Percentiles rank a stretch among this genome's conserved stretches.
These are phyloP conservation scores for Hypoxylon sp. DNA, from an alignment of 2,329 filamentous ascomycete genomes.

Conservation along the genomic window DNA sequence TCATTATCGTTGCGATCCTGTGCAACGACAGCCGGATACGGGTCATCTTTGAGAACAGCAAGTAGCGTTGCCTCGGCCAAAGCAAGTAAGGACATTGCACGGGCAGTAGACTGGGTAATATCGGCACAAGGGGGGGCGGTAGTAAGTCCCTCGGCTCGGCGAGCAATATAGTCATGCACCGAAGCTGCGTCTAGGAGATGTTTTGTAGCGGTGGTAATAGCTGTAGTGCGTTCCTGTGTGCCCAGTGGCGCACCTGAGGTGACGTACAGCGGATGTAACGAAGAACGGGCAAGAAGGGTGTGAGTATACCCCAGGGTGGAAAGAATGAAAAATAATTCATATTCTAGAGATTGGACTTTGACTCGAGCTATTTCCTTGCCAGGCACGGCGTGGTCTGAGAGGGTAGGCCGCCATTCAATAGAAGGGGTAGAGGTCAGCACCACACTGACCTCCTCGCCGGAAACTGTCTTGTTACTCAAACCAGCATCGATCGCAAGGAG, in stretches of 20 bases:
- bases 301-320: slow-evolving; percentile 82
- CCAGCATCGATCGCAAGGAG: slow-evolving; percentile 82
- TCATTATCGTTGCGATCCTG: slow-evolving; percentile 85
- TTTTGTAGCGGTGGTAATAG: slow-evolving; percentile 80
- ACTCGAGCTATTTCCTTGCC: slow-evolving; percentile 75
- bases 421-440: slow-evolving; percentile 70
- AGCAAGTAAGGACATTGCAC: slow-evolving; percentile 73
- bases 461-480: slow-evolving; percentile 66
- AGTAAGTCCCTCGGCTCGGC: slow-evolving; percentile 62
- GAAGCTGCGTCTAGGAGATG: slow-evolving; percentile 82
- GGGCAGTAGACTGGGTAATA: slow-evolving; percentile 64
- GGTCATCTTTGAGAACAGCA: slow-evolving; percentile 93
- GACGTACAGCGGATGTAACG: slow-evolving; percentile 79
- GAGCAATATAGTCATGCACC: slow-evolving; percentile 78
- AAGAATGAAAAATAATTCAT: slow-evolving; percentile 84
- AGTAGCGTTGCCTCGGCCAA: slow-evolving; percentile 91
- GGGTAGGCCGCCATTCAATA: slow-evolving; percentile 87
- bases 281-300: slow-evolving; percentile 76
- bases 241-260: slow-evolving; percentile 71
- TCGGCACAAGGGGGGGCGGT: slow-evolving; percentile 63
- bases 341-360: slow-evolving; percentile 79
- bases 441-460: slow-evolving; percentile 74
- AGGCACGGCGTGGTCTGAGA: slow-evolving; percentile 74
- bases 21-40: slow-evolving; percentile 85
- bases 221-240: slow-evolving; percentile 74